Evolutionary conservation across 2,329 filamentous ascomycete species (phyloP).

Genomic region (Zymoseptoria ardabiliae): DNA sequence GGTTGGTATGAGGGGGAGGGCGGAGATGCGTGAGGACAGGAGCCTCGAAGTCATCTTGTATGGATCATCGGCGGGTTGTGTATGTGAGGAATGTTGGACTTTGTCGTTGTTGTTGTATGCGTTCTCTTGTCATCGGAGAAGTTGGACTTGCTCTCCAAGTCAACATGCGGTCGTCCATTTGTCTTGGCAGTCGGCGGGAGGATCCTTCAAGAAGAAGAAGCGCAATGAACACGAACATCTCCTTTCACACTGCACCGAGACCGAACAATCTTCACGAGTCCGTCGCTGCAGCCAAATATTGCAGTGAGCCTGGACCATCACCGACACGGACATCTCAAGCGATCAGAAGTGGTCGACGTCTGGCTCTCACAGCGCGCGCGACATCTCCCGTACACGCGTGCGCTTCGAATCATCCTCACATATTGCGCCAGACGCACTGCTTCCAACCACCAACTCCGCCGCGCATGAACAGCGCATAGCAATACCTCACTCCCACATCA

Average conservation of each 20-base stretch:
- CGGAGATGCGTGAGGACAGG: slow-evolving; percentile 64
- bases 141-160: background rate
- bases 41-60: slow-evolving; percentile 47
- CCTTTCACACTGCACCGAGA: background rate
- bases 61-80: slow-evolving; percentile 8
- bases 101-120: too few species aligned
- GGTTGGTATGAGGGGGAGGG: slow-evolving; percentile 57
- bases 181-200: background rate
- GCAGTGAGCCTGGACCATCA: background rate
- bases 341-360: background rate
- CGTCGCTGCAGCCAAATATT: background rate
- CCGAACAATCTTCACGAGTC: background rate
- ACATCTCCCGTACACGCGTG: background rate
- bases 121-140: background rate
- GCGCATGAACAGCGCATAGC: background rate
- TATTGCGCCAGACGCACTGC: background rate
- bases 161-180: background rate
- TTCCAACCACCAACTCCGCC: too few species aligned
- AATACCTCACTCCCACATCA: background rate
- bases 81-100: too few species aligned
- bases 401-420: background rate
- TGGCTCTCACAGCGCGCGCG: background rate
- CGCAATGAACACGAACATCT: background rate
- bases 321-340: background rate
- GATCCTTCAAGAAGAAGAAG: background rate